Base-by-base conservation (phyloP, 2,329 filamentous ascomycete genomes). In the Colletotrichum costaricense region DNA sequence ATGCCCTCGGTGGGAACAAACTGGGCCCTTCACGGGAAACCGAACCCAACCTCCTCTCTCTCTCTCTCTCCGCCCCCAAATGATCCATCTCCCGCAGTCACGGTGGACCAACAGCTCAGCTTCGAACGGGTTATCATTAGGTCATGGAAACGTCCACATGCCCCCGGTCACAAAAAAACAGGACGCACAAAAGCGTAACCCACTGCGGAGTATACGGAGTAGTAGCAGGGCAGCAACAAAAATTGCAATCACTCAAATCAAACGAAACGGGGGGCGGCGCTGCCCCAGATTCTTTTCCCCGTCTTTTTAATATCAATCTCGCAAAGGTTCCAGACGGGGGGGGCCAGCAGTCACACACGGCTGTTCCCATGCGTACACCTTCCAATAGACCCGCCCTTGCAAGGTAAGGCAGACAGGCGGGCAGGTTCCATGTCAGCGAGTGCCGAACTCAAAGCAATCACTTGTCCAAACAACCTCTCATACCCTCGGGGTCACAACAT, bases 241-340 rank as follows among this genome's bases (percentile, higher is more conserved):
- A 28, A 14, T 22, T 12, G 58, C 42, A 28, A 26, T 55, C 59
- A 57, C 64, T 56, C 52, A 65, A 65, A 22, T 56, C 33, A 65
- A 65, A 56, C 30, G 24, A 30, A 19, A 42, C 52, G 52, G 52
- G 38, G 38, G 38, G 38, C 14, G 35, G 11, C 5, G 5, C 12
- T 60, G 42, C 68, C 68, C 68, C 68, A 55, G 68, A 67, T 70
- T 70, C 55, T 65, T 52, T 35, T 35, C 42, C 58, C 30, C 24
- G 16, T 49, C 59, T 49, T n/a, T 30, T n/a, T 19, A 19, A 49
- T n/a, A 49, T 49, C 42, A 49, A 49, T 49, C 16, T 33, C n/a
- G 6, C 26, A 49, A 58, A 58, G 54, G 16, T 19, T n/a, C 26
- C 35, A 33, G 11, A 26, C 30, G n/a, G 49, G 60, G 42, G 42